Evolutionary conservation across 1,139 yeast genomes (phyloP).

Genomic region (Keqinozyma sinolaborantium): DNA sequence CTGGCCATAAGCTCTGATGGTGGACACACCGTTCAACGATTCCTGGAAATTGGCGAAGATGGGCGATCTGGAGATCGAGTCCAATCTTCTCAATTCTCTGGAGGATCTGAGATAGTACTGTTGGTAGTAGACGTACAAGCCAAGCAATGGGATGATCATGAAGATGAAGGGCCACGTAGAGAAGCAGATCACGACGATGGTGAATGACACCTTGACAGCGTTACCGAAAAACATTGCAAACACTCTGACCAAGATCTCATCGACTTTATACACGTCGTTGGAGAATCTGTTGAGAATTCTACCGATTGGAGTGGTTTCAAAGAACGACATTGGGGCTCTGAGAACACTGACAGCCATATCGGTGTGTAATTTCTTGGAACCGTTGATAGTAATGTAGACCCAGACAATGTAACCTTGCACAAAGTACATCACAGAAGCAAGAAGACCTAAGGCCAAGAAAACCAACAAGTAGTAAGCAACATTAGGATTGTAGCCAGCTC

Average conservation of each 20-base stretch:
- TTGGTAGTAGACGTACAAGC: conserved; percentile 80
- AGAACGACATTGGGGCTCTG: conserved; percentile 94
- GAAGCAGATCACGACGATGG: conserved; percentile 75
- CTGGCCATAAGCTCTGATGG: conserved; percentile 87
- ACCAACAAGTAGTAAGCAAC: conserved; percentile 68
- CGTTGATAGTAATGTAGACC: conserved; percentile 82
- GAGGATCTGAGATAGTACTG: conserved; percentile 87
- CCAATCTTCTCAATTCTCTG: conserved; percentile 91
- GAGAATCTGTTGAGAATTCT: conserved; percentile 92
- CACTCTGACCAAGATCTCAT: conserved; percentile 80
- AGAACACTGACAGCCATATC: conserved; percentile 77
- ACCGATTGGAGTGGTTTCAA: conserved; percentile 96
- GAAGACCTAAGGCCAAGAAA: conserved; percentile 72
- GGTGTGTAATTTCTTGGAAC: conserved; percentile 75
- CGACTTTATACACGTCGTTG: conserved; percentile 88
- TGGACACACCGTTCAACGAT: conserved; percentile 82
- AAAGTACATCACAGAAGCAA: conserved; percentile 56
- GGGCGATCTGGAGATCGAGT: conserved; percentile 90
- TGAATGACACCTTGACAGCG: conserved; percentile 70
- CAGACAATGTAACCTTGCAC: conserved; percentile 70
- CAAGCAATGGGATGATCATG: conserved; percentile 65
- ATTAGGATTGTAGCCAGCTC: conserved; percentile 66
- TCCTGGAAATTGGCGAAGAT: conserved; percentile 97
- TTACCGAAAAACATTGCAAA: conserved; percentile 80
- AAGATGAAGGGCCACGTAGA: conserved; percentile 87